phyloP scores from a whole-genome alignment of 352 stramenopile species.

The Globisporangium echinulatum region DNA sequence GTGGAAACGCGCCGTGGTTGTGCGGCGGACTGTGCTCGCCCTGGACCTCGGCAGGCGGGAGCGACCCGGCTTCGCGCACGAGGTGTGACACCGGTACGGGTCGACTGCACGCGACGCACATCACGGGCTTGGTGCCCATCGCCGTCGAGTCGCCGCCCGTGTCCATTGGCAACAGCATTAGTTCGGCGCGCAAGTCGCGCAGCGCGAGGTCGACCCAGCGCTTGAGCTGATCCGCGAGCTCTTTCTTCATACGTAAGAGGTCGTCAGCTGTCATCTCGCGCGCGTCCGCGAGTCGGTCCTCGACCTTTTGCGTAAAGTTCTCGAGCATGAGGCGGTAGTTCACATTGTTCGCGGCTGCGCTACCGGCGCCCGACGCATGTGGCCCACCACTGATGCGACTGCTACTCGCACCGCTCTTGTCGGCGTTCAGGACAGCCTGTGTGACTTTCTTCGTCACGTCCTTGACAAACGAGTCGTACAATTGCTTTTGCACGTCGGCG shows the following conservation, averaged over 20 bases:
- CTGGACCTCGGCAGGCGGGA: conserved; percentile 32
- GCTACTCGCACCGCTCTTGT: conserved; percentile 24
- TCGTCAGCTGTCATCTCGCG: conserved; percentile 58
- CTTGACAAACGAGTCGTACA: conserved; percentile 68
- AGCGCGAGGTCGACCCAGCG: conserved; percentile 44
- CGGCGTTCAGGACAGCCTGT: conserved; percentile 35
- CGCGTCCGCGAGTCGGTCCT: conserved; percentile 57
- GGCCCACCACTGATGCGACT: background rate
- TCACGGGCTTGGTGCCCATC: conserved; percentile 71
- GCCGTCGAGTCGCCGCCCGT: conserved; percentile 64
- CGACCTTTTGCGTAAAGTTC: conserved; percentile 70
- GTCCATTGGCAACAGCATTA: conserved; percentile 43
- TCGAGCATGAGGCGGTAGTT: conserved; percentile 68
- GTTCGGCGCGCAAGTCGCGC: conserved; percentile 55
- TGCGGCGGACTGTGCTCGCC: conserved; percentile 15
- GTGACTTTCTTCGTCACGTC: conserved; percentile 80
- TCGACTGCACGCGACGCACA: conserved; percentile 78
- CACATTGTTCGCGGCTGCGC: conserved; percentile 34
- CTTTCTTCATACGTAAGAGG: conserved; percentile 48
- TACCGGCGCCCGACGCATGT: conserved; percentile 1
- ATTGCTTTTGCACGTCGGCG: conserved; percentile 38
- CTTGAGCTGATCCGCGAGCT: conserved; percentile 63
- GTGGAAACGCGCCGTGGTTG: conserved; percentile 9
- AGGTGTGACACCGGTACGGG: conserved; percentile 55
- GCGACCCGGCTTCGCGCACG: conserved; percentile 45